Base-by-base conservation (phyloP, 139 green algal species). In the Yamagishiella unicocca region DNA sequence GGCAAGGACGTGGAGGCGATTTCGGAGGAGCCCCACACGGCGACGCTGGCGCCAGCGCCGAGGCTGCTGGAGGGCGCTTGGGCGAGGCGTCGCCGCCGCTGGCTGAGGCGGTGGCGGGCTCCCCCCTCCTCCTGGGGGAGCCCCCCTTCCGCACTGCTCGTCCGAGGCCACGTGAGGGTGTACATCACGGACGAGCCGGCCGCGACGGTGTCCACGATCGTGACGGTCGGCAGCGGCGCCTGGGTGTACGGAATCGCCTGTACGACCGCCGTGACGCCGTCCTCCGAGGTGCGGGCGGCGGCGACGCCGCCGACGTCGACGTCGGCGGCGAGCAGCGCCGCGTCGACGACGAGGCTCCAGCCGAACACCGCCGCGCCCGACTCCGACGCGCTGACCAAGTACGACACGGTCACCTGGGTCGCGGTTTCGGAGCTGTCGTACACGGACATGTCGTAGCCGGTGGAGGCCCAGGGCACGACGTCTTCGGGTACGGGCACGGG, bases 361-460 rank as follows among this genome's bases (percentile, higher is more conserved):
- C 77, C 77, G 9, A 27, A 38, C 25, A 73, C 0, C 40, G 42
- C 37, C 37, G 55, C 4, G 0, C 27, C 21, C 4, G 6, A 5
- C 12, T 58, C 25, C 24, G 55, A 17, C 4, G 62, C 38, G 40
- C 19, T 37, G 0, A 73, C 4, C 0, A 84, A 38, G 55, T 84
- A 73, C 37, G 55, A 27, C 25, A 73, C 42, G 0, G 17, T 42
- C 14, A 72, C 40, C 19, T 74, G 37, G 1, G 55, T 73, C 6
- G 37, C 25, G 40, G 73, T 84, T 27, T 73, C 35, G 4, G 10
- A 27, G 21, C 33, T 71, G 54, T 62, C 33, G 50, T 71, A 83
- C 55, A 50, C 22, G 5, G 75, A 71, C 54, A 84, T 84, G 77
- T 73, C 77, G 77, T 84, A 84, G 14, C 77, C 55, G 14, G 77